Evolutionary conservation across 2,329 filamentous ascomycete genomes (phyloP).

Genomic region (Diaporthe citriasiana): DNA sequence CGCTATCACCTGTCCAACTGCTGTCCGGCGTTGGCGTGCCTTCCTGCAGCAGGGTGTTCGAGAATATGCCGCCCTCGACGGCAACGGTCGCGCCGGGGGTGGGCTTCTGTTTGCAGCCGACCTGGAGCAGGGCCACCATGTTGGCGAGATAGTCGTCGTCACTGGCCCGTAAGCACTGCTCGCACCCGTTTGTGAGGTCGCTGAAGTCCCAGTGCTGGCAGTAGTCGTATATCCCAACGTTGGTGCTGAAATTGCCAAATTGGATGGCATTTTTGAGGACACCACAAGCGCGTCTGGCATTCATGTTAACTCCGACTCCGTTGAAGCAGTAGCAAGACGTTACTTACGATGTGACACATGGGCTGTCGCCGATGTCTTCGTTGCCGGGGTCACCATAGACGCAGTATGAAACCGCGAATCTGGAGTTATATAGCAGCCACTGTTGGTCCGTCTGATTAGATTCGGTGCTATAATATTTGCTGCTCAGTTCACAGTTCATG

Average conservation of each 20-base stretch:
- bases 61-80: constrained; percentile 67
- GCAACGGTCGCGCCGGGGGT: constrained; percentile 61
- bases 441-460: constrained; percentile 66
- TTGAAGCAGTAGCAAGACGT: neutral
- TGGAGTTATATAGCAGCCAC: constrained; percentile 70
- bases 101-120: constrained; percentile 69
- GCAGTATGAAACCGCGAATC: constrained; percentile 69
- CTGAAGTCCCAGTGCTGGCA: constrained; percentile 63
- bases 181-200: constrained; percentile 68
- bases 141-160: constrained; percentile 63
- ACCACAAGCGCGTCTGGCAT: constrained; percentile 65
- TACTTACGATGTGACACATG: constrained; percentile 67
- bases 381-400: constrained; percentile 65
- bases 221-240: constrained; percentile 64
- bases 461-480: constrained; percentile 57
- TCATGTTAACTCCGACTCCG: constrained; percentile 46
- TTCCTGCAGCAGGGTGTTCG: constrained; percentile 60
- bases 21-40: constrained; percentile 62
- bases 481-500: constrained; percentile 65
- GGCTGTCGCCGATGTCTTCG: constrained; percentile 56
- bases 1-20: constrained; percentile 55
- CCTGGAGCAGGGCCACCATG: constrained; percentile 67
- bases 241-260: constrained; percentile 63
- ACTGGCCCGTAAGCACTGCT: constrained; percentile 60
- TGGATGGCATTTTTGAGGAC: constrained; percentile 61